A percentile compares a stretch with the other conserved stretches of the same genome.
Evolutionary conservation across 495 filamentous ascomycete genomes (phyloP).

Genomic region (Ascodesmis nigricans): DNA sequence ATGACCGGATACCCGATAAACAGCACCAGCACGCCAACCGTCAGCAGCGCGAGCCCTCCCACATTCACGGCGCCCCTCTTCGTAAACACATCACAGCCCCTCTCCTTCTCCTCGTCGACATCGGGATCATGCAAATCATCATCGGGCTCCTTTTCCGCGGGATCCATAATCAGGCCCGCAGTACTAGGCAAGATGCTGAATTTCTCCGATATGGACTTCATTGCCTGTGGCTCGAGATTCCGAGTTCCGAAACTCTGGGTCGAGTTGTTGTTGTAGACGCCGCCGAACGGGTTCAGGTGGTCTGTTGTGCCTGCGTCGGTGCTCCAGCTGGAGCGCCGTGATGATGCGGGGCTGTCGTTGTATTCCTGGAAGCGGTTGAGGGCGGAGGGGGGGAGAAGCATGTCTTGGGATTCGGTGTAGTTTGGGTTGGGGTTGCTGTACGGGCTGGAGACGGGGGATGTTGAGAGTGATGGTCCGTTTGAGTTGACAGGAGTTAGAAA

Average conservation of each 20-base stretch:
- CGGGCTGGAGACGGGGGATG: not conserved
- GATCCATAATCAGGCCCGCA: conserved; percentile 45
- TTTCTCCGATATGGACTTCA: conserved; percentile 57
- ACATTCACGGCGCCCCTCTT: conserved; percentile 44
- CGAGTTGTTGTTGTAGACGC: conserved; percentile 16
- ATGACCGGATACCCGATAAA: conserved; percentile 56
- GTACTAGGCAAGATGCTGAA: conserved; percentile 50
- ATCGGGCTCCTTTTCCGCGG: conserved; percentile 59
- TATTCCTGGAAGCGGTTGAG: conserved; percentile 4
- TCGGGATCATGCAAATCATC: conserved; percentile 56
- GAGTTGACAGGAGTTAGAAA: no score
- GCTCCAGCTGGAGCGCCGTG: conserved; percentile 39
- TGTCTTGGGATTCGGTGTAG: conserved; percentile 6
- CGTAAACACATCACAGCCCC: conserved; percentile 46
- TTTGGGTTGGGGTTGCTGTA: not conserved
- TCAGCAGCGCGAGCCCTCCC: conserved; percentile 39
- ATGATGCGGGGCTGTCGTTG: conserved; percentile 23
- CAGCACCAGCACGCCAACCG: conserved; percentile 38
- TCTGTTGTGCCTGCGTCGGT: conserved; percentile 32
- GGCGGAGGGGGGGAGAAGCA: conserved; percentile 9
- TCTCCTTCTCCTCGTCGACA: conserved; percentile 36
- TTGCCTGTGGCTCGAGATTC: conserved; percentile 38
- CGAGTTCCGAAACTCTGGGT: no score
- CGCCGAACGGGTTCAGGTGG: conserved; percentile 26
- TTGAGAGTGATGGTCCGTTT: no score